Evolutionary conservation across 768 basidiomycete genomes (phyloP).

Genomic region (Mycena alexandri): DNA sequence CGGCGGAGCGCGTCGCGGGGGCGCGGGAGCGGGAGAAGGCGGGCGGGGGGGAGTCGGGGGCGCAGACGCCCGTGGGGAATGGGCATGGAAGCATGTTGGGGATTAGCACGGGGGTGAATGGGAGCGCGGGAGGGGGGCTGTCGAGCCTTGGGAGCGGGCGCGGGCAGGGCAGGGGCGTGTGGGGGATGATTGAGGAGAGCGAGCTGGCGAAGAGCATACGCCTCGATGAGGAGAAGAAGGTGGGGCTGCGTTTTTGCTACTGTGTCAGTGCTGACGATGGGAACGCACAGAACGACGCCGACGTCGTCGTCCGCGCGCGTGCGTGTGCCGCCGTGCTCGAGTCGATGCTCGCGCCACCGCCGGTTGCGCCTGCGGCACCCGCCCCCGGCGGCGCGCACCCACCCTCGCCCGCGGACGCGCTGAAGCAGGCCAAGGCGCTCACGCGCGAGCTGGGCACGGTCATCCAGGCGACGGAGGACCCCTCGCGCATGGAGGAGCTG

Average conservation of each 20-base stretch:
- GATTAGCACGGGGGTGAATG: not conserved
- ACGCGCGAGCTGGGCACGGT: conserved; percentile 63
- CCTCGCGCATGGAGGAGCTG: conserved; percentile 73
- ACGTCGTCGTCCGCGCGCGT: conserved; percentile 62
- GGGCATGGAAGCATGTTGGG: conserved; percentile 3
- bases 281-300: conserved; percentile 56
- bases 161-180: conserved; percentile 77
- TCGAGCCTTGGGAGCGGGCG: conserved; percentile 56
- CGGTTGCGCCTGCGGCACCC: conserved; percentile 2
- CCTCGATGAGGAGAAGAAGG: conserved; percentile 68
- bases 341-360: conserved; percentile 40
- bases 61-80: conserved; percentile 43
- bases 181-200: conserved; percentile 90
- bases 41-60: conserved; percentile 19
- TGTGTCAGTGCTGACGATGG: conserved; percentile 16
- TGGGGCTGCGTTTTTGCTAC: conserved; percentile 38
- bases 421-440: conserved; percentile 63
- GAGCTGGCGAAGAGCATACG: conserved; percentile 81
- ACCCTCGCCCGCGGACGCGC: conserved; percentile 52
- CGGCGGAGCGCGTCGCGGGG: conserved; percentile 65
- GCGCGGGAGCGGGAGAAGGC: not conserved
- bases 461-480: conserved; percentile 71
- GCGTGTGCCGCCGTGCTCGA: conserved; percentile 56
- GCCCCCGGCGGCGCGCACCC: conserved; percentile 28
- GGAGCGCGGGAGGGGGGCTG: conserved; percentile 24